Evolutionary conservation across 2,329 filamentous ascomycete species (phyloP).

Genomic region (Nothophaeocryptopus gaeumannii): DNA sequence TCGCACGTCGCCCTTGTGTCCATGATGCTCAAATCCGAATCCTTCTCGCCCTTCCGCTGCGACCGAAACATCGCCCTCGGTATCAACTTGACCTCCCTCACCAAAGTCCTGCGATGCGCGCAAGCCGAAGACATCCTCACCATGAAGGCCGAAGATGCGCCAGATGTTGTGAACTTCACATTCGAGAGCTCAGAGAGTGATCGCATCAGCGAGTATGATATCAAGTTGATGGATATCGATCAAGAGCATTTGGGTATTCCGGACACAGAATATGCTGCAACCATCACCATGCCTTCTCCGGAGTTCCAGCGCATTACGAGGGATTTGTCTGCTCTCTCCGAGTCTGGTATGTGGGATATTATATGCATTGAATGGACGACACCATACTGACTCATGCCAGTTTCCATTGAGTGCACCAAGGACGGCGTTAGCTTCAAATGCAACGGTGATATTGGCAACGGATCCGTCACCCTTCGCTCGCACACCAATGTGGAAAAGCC

Average conservation of each 20-base stretch:
- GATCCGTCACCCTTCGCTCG: conserved; percentile 84
- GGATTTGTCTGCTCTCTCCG: conserved; percentile 86
- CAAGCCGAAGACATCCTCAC: conserved; percentile 94
- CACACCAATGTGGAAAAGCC: conserved; percentile 89
- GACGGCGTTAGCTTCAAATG: conserved; percentile 95
- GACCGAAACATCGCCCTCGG: conserved; percentile 98
- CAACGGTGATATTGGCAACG: conserved; percentile 92
- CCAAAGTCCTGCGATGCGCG: conserved; percentile 92
- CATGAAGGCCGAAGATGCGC: conserved; percentile 94
- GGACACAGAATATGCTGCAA: conserved; percentile 96
- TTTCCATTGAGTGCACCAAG: conserved; percentile 93
- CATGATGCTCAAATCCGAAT: conserved; percentile 96
- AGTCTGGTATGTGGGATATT: conserved; percentile 69
- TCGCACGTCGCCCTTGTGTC: conserved; percentile 98
- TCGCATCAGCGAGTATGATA: conserved; percentile 95
- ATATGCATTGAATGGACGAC: neutral
- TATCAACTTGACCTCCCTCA: conserved; percentile 93
- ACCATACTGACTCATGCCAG: conserved; percentile 49
- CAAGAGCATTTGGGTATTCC: conserved; percentile 99
- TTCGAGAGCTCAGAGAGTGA: conserved; percentile 90
- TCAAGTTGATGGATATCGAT: conserved; percentile 99
- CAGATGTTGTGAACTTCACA: conserved; percentile 89
- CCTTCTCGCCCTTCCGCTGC: conserved; percentile 93
- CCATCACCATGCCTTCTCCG: conserved; percentile 78
- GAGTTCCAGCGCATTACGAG: conserved; percentile 96